These are phyloP conservation scores for Iodosphaeria phyllophila DNA, from an alignment of 2,329 filamentous ascomycete genomes.

Conservation along the genomic window DNA sequence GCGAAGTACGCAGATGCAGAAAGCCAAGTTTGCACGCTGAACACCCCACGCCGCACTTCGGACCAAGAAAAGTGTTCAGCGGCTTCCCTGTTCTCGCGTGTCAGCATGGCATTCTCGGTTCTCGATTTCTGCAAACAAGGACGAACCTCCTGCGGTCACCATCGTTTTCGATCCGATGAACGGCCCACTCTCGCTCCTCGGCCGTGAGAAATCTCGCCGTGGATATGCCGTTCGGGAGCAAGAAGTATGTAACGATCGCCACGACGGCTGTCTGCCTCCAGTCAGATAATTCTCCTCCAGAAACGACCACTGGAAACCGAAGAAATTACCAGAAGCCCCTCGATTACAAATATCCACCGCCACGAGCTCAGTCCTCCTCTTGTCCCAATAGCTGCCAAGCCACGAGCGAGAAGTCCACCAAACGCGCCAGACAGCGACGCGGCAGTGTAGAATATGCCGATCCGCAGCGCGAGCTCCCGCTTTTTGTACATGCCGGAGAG, in stretches of 20 bases:
- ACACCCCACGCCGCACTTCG: conserved; percentile 40
- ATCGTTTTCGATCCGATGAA: conserved; percentile 21
- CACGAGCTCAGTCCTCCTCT: conserved; percentile 33
- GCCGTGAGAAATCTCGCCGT: conserved; percentile 32
- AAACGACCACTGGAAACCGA: not conserved
- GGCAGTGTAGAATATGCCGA: conserved; percentile 50
- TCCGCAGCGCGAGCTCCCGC: conserved; percentile 39
- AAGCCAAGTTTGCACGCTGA: conserved; percentile 43
- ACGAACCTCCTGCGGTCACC: conserved; percentile 8
- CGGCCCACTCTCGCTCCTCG: conserved; percentile 30
- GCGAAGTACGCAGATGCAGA: conserved; percentile 42
- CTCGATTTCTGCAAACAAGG: conserved; percentile 10
- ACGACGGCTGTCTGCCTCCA: conserved; percentile 29
- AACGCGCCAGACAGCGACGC: conserved; percentile 47
- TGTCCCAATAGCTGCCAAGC: conserved; percentile 38
- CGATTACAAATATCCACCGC: conserved; percentile 45
- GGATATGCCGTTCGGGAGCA: conserved; percentile 35
- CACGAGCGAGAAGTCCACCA: conserved; percentile 41
- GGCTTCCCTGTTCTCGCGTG: conserved; percentile 7
- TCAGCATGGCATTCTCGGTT: conserved; percentile 1
- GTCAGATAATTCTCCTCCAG: not conserved
- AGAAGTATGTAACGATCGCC: conserved; percentile 28
- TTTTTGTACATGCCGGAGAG: conserved; percentile 42
- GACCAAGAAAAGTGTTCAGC: conserved; percentile 37
- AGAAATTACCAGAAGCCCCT: conserved; percentile 29